Evolutionary conservation across 2,329 filamentous ascomycete genomes (phyloP), one percentile per base, ranked within the genome.

Genomic region (Xylariaceae sp.): DNA sequence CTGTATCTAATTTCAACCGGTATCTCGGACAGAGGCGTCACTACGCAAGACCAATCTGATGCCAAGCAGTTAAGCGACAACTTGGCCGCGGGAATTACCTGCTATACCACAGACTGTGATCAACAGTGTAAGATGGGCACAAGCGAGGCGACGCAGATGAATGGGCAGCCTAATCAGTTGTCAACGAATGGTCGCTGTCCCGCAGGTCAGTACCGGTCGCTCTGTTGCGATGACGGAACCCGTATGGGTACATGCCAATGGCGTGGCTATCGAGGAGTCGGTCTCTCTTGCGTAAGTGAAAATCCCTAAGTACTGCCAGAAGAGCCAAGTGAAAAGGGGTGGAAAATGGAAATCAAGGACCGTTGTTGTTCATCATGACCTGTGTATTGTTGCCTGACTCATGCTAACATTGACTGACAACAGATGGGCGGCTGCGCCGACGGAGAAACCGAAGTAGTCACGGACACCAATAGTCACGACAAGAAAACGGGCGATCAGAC

Each of bases 221-320:
- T 44, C 2, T 50, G 48, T n/a, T 50, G 48, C 11, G n/a, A 36
- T 5, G 24, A 37, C n/a, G 40, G 40, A 1, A 37, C 48, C 3
- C 16, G n/a, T 1, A 23, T 32, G 13, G 48, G 48, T n/a, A 37
- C 4, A 2, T 50, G 48, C 11, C 4, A 24, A 5, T 50, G 48
- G 48, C 32, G 40, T 13, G 48, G 48, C 4, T 50, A 37, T 9
- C n/a, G 39, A 2, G 48, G 48, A 0, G 2, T 30, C 2, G 48
- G 48, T 1, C 2, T 50, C 4, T 15, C 11, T 2, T 50, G 48
- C 16, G n/a, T n/a, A n/a, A n/a, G n/a, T n/a, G n/a, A n/a, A n/a
- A n/a, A n/a, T n/a, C n/a, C n/a, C n/a, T n/a, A n/a, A n/a, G n/a
- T n/a, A n/a, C n/a, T n/a, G n/a, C n/a, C n/a, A n/a, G n/a, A n/a